These are phyloP conservation scores for Sisymbrium altissimum DNA, from an alignment of 345 rosid species.

Conservation along the genomic window DNA sequence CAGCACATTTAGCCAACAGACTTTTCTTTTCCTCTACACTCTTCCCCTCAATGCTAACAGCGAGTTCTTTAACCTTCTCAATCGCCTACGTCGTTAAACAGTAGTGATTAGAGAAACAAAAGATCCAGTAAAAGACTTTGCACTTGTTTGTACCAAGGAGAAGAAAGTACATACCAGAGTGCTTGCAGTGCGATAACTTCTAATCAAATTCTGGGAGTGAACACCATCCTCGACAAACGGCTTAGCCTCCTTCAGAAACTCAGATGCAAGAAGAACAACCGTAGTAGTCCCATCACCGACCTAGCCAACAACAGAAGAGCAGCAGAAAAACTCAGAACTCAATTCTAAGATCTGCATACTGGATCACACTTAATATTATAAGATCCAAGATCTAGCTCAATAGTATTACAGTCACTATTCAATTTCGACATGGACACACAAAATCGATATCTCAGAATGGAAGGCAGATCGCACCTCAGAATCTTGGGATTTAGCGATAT, in stretches of 20 bases:
- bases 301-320: conserved; percentile 36
- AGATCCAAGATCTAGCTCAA: conserved; percentile 16
- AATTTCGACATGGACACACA: neutral
- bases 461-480: conserved; percentile 58
- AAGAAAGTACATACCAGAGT: conserved; percentile 48
- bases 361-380: neutral
- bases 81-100: conserved; percentile 50
- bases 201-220: conserved; percentile 85
- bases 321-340: neutral
- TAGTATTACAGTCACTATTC: neutral
- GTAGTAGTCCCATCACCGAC: conserved; percentile 99
- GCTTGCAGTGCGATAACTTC: conserved; percentile 85
- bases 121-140: neutral
- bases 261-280: conserved; percentile 89
- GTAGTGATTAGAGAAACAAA: neutral
- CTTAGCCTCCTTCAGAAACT: conserved; percentile 95
- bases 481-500: conserved; percentile 98
- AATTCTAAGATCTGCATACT: conserved; percentile 20
- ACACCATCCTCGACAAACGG: conserved; percentile 98
- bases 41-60: conserved; percentile 89
- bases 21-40: conserved; percentile 88
- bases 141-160: neutral
- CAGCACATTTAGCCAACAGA: conserved; percentile 86
- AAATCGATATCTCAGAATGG: neutral
- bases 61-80: conserved; percentile 75